Conservation (phyloP, 345 rosid species). For the Trapa incisa region DNA sequence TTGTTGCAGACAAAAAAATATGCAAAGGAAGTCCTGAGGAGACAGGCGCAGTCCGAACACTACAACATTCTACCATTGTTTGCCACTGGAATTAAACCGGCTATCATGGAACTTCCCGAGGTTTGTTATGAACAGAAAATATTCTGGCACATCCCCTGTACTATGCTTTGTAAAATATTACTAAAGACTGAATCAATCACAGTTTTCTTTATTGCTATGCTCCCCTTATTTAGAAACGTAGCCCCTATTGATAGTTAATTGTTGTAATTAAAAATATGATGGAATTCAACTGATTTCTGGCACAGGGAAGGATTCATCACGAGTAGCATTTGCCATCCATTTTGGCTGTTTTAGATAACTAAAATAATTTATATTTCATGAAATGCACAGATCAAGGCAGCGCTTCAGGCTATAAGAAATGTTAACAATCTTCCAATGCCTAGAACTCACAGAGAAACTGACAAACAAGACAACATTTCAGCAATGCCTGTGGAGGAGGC, state of each 20-base stretch:
- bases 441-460: constrained; percentile 10
- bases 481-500: constrained; percentile 23
- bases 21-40: constrained; percentile 56
- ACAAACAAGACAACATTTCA: constrained; percentile 12
- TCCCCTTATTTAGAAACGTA: neutral
- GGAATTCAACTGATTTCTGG: neutral
- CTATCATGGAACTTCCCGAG: constrained; percentile 83
- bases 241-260: neutral
- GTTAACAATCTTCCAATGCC: constrained; percentile 57
- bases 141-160: neutral
- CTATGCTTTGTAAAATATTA: neutral
- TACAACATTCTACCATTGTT: constrained; percentile 82
- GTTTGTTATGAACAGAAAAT: constrained; percentile 6
- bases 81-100: constrained; percentile 53
- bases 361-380: neutral
- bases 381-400: constrained; percentile 62
- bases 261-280: neutral
- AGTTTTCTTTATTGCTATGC: neutral
- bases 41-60: constrained; percentile 39
- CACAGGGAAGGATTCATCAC: neutral
- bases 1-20: constrained; percentile 38
- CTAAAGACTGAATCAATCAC: neutral
- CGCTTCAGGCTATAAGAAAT: constrained; percentile 48
- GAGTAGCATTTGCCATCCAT: neutral
- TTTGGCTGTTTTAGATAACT: neutral